Evolutionary conservation across 345 rosid species (phyloP).

Genomic region (Triadica sebifera): DNA sequence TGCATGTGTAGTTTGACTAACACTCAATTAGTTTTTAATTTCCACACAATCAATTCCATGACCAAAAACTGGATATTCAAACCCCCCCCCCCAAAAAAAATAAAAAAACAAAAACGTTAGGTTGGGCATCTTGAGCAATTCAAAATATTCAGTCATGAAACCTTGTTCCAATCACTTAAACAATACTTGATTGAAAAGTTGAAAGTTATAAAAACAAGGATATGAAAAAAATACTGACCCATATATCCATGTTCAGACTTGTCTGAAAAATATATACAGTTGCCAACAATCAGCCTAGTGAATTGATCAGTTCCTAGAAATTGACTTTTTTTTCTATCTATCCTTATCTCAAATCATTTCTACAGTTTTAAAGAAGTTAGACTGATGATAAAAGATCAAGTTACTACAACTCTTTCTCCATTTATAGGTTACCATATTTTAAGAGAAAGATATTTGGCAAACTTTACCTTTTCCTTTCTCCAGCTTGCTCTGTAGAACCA

Average conservation of each 20-base stretch:
- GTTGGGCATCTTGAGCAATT: not conserved
- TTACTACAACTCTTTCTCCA: not conserved
- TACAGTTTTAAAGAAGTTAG: not conserved
- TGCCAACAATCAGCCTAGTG: not conserved
- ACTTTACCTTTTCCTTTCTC: slow-evolving; percentile 50
- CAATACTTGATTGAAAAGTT: not conserved
- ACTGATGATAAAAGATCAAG: not conserved
- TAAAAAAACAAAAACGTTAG: no score
- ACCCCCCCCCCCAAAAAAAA: no score
- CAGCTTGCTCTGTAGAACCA: slow-evolving; percentile 31
- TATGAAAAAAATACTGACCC: not conserved
- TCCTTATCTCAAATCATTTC: not conserved
- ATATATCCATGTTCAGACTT: not conserved
- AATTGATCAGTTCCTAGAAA: not conserved
- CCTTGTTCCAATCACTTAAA: not conserved
- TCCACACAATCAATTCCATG: not conserved
- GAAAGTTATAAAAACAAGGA: not conserved
- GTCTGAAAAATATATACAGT: not conserved
- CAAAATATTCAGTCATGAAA: not conserved
- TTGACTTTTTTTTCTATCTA: not conserved
- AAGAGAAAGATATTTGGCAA: slow-evolving; percentile 1
- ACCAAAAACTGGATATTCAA: not conserved
- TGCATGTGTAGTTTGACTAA: no score
- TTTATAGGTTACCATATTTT: not conserved
- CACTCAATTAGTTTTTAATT: no score